Base-by-base conservation (phyloP, 78 protist genomes). In the Dictyostelium capitatum region DNA sequence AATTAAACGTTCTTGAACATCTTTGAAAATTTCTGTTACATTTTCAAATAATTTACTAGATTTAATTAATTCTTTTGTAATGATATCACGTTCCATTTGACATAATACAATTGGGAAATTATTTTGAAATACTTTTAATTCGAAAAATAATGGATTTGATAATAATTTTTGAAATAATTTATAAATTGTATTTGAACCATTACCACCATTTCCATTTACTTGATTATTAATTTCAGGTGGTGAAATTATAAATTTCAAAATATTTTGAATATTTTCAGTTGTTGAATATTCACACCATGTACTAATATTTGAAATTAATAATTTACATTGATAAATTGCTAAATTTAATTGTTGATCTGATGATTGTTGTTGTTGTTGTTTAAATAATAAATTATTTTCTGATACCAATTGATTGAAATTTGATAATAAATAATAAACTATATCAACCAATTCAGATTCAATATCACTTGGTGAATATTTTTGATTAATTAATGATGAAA, bases 231-330 rank as follows among this genome's bases (percentile, higher is more conserved):
- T 67, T 32, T 32, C 75, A 15, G 75, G 75, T 64, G 87, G 87
- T 25, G 87, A 80, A 17, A 80, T 17, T 43, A 80, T 80, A 12
- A 62, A 37, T 17, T 43, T 25, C 5, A 80, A 46, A 4, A 62
- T 37, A 14, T 41, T 46, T 47, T 62, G 59, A 28, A 77, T 74
- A 1, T 74, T 53, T 51, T 64, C 48, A 6, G 17, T 8, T 4
- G 78, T n/a, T 8, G 93, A 50, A 62, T 77, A 87, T n/a, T 77
- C 53, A 32, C 82, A 59, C 93, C 93, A 87, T 19, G 73, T 77
- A 50, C 79, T 59, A 32, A 87, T 87, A 64, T 87, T 74, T 14
- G 64, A 50, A 17, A 74, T 25, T 20, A 83, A 20, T 25, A 83
- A 56, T 51, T 80, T n/a, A 17, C 30, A 32, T 28, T 51, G 57